Base-by-base conservation (phyloP, 139 green algal genomes). In the Micractinium sp. region DNA sequence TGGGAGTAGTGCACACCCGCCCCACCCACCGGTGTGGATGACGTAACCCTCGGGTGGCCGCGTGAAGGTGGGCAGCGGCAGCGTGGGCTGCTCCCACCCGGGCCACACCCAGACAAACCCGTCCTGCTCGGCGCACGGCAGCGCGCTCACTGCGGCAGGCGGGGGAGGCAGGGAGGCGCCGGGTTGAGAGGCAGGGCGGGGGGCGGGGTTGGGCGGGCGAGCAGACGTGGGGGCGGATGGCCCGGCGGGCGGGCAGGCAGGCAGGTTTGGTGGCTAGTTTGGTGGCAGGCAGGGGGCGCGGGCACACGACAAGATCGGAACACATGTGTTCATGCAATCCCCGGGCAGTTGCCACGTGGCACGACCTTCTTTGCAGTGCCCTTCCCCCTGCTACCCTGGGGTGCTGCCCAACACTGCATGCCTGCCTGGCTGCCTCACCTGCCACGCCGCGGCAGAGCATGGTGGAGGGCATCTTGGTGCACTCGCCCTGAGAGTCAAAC, bases 21-120 rank as follows among this genome's bases (percentile, higher is more conserved):
- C n/a, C 47, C 47, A 56, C 85, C 29, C 60, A 89, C 86, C 96
- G 1, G 97, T 94, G 88, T 99, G 97, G 39, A 99, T 91, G 33
- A 88, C 90, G 92, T 96, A 99, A 79, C 94, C 95, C 1, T 77
- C 4, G 0, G 96, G 96, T 4, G 95, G 94, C 35, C n/a, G 66
- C 2, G 95, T 93, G 75, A 91, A 92, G 77, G 63, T 39, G 76
- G 91, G 91, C 78, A 89, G 89, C 83, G 63, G 66, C n/a, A 78
- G 85, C 0, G 56, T 39, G 12, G 93, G 89, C 12, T 95, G 95
- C 15, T 95, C 94, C 94, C 94, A 98, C 0, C 97, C 97, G 0
- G 97, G 96, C 95, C 96, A 99, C 33, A 98, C 95, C 95, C 96
- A 99, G 15, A 99, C 89, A 87, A 99, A 96, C 25, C 97, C 88